Conservation (phyloP, 768 basidiomycete genomes). For the Lactarius akahatsu region DNA sequence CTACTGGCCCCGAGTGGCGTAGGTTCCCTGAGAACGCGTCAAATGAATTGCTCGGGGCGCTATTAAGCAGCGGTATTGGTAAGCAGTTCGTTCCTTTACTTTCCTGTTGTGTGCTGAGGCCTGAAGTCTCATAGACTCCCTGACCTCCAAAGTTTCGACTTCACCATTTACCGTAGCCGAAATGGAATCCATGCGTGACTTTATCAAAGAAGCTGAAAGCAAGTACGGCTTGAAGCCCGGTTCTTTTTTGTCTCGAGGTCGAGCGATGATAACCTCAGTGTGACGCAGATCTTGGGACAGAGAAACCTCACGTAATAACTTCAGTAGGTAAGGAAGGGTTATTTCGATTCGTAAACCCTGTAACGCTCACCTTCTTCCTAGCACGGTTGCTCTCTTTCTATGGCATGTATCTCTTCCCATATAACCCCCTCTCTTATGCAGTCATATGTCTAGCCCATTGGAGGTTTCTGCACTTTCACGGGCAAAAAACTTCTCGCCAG, state of each 20-base stretch:
- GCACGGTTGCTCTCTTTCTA: too few relatives aligned
- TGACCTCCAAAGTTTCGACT: background rate
- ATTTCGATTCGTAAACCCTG: background rate
- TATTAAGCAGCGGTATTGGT: background rate
- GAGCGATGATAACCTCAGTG: background rate
- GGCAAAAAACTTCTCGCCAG: too few relatives aligned
- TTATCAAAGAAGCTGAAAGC: background rate
- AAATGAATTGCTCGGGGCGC: background rate
- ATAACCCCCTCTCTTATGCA: too few relatives aligned
- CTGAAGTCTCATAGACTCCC: background rate
- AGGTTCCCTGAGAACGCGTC: background rate
- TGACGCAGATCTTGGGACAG: background rate
- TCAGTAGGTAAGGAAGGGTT: background rate
- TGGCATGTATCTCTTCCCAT: too few relatives aligned
- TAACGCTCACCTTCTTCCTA: too few relatives aligned
- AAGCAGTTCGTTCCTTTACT: background rate
- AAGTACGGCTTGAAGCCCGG: too few relatives aligned
- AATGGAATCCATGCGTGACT: background rate
- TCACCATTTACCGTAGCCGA: background rate
- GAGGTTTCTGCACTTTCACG: too few relatives aligned
- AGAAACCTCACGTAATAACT: background rate
- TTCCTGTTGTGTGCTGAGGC: background rate
- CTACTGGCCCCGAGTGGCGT: background rate
- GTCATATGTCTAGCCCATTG: too few relatives aligned
- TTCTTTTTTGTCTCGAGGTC: background rate